Evolutionary conservation across 257 asterid genomes (phyloP), one percentile per base, ranked within the genome.

Genomic region (Paraleonurus japonicus): DNA sequence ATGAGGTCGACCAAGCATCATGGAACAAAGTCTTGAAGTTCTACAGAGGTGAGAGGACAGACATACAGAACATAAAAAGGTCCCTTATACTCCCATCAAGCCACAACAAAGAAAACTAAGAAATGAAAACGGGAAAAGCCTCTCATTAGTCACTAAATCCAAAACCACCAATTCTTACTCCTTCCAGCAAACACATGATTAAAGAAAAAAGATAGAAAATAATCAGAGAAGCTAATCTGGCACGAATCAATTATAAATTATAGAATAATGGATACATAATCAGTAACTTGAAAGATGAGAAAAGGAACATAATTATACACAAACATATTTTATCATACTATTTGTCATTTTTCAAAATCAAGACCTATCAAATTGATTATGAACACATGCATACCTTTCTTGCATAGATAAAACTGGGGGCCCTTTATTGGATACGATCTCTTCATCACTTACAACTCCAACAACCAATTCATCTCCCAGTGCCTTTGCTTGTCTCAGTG

Each of bases 361-460:
- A 10, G 32, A 55, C 51, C 7, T n/a, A 50, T 11, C 8, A 59
- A 58, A 16, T 62, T 50, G 27, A 58, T 58, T 37, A 27, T 33
- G 61, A 51, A 39, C 39, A 57, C 39, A 50, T 54, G 33, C 23
- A 30, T 82, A 93, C 97, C 98, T 94, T 76, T 94, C 98, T 73
- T 85, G 91, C 96, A 94, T 94, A 51, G 88, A 76, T 74, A 94
- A 78, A 70, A 94, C 96, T 12, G 96, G 97, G 53, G 96, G 97
- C 64, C 97, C 97, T 77, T 94, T 94, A 69, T 88, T 85, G 26
- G 92, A 85, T 51, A 87, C 65, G 47, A 94, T 94, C 84, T 94
- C 96, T 77, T 94, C 96, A 84, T 94, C 98, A 79, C 96, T 91
- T 47, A 91, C 94, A 73, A 94, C 92, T 65, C 97, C 97, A 66